phyloP scores from a whole-genome alignment of 1,139 yeast genomes.

The Lodderomyces elongisporus region DNA sequence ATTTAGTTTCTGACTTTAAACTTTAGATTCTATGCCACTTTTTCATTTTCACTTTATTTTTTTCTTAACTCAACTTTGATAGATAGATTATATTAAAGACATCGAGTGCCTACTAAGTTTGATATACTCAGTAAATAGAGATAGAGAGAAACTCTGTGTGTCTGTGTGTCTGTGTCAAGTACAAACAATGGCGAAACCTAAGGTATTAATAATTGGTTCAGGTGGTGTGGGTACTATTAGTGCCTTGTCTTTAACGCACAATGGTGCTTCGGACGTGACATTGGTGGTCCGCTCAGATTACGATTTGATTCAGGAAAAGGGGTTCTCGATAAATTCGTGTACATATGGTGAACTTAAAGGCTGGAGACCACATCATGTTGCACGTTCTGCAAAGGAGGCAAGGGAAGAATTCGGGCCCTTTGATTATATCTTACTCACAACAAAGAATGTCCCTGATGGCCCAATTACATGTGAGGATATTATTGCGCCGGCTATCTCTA shows the following conservation, averaged over 20 bases:
- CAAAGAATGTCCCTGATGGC: conserved; percentile 71
- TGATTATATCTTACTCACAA: conserved; percentile 64
- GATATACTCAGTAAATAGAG: too few species aligned
- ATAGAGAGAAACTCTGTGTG: too few species aligned
- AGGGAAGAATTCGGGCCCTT: conserved; percentile 40
- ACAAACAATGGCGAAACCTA: conserved; percentile 18
- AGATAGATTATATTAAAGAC: too few species aligned
- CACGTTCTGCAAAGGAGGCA: conserved; percentile 43
- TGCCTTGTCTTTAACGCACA: conserved; percentile 50
- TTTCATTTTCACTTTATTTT: too few species aligned
- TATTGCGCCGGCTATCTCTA: conserved; percentile 48
- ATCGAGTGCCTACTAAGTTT: too few species aligned
- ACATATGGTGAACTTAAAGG: conserved; percentile 52
- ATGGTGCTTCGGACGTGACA: conserved; percentile 49
- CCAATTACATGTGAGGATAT: conserved; percentile 52
- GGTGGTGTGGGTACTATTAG: conserved; percentile 69
- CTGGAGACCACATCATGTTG: conserved; percentile 53
- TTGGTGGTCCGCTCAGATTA: conserved; percentile 65
- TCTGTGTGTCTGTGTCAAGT: too few species aligned
- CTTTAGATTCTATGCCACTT: too few species aligned
- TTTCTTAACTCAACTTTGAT: too few species aligned
- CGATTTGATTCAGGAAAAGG: conserved; percentile 44
- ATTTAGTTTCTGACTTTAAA: too few species aligned
- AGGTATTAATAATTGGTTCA: conserved; percentile 38
- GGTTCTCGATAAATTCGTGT: conserved; percentile 55